Base-by-base conservation (phyloP, 352 stramenopile genomes). In the Phytophthora multivora region DNA sequence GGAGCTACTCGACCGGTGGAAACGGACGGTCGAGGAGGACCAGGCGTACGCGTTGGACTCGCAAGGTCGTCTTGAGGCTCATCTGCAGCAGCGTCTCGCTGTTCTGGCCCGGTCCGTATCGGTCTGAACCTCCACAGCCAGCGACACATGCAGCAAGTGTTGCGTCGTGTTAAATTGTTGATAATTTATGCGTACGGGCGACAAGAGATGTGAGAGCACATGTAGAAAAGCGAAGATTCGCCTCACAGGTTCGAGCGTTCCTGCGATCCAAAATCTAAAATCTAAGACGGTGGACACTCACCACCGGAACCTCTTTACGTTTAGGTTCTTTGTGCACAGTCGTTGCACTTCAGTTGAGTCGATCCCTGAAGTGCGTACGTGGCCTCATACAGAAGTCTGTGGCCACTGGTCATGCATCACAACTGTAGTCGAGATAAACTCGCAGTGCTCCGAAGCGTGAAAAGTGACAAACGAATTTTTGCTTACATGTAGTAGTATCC, bases 1-100 rank as follows among this genome's bases (percentile, higher is more conserved):
- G 25, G 83, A 94, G 33, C 33, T 88, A 28, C 62, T 94, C 12
- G 73, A 89, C 33, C 64, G 75, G 59, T 94, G 86, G 86, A 72
- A 77, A 46, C 51, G 51, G 10, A 71, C 75, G 1, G 80, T 94
- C 11, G 77, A 77, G 59, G 60, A 77, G 28, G 86, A 94, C 50
- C 79, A 81, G 25, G 56, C 71, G 25, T 65, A 73, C 36, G 84
- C 84, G 13, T 59, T 70, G 13, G 59, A 75, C 25, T 77, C 80
- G 12, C 80, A 89, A 57, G 69, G 59, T 33, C 62, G 69, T 16
- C 66, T 89, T 6, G 84, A 93, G 53, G 49, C 65, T 19, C 75
- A 83, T 39, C 59, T 93, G 28, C 80, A 91, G 46, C 69, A 91
- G 69, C 83, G 81, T 16, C 79, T 93, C 47, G 66, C 77, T 13